These are phyloP conservation scores for Penicillium nordicum DNA, from an alignment of 2,329 filamentous ascomycete genomes.

Conservation along the genomic window DNA sequence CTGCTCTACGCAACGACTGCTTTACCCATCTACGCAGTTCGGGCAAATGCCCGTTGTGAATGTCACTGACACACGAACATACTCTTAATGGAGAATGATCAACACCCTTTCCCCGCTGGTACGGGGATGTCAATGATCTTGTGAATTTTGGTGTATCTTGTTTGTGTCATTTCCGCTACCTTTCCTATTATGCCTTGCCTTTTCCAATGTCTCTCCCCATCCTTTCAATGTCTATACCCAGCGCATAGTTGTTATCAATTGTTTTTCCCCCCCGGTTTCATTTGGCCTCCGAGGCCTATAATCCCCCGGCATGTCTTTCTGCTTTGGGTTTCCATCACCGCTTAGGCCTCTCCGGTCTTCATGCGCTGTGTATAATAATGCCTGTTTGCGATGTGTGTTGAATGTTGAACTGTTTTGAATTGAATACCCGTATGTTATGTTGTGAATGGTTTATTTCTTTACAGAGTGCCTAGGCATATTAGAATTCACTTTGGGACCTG, in stretches of 20 bases:
- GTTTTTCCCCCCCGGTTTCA: not conserved
- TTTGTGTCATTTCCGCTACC: not conserved
- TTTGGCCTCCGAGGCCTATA: conserved; percentile 12
- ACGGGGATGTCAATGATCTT: conserved; percentile 13
- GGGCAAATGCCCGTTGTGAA: conserved; percentile 14
- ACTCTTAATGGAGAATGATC: conserved; percentile 16
- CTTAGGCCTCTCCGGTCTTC: conserved; percentile 9
- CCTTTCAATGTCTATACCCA: conserved; percentile 25
- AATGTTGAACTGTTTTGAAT: conserved; percentile 8
- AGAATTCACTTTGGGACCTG: not conserved
- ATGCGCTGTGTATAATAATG: conserved; percentile 27
- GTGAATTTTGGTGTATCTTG: conserved; percentile 6
- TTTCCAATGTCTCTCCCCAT: conserved; percentile 7
- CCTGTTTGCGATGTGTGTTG: conserved; percentile 8
- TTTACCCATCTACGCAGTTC: not conserved
- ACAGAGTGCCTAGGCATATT: conserved; percentile 2
- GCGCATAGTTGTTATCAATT: conserved; percentile 16
- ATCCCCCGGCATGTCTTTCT: conserved; percentile 10
- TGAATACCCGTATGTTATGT: conserved; percentile 20
- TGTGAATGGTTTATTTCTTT: conserved; percentile 1
- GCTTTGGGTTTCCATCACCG: conserved; percentile 13
- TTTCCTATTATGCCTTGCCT: conserved; percentile 2
- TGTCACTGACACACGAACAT: conserved; percentile 22
- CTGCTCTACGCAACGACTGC: conserved; percentile 13
- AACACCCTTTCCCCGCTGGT: conserved; percentile 17